Percentiles rank a stretch among this genome's conserved stretches.
These are phyloP conservation scores for Trichoderma guizhouense DNA, from an alignment of 2,329 filamentous ascomycete species.

Conservation along the genomic window DNA sequence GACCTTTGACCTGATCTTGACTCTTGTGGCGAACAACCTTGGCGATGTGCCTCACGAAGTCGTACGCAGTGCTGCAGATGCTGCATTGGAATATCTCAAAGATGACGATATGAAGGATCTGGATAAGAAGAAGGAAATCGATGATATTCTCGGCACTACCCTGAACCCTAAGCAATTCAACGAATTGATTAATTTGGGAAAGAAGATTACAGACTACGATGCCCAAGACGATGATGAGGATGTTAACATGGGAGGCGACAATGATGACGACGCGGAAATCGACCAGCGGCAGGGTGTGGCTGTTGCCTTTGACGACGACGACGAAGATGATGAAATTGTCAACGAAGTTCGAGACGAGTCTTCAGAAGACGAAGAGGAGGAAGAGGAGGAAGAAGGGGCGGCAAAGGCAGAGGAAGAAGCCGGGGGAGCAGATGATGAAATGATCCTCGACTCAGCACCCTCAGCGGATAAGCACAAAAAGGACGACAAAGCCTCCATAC, in stretches of 20 bases:
- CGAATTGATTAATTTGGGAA: conserved; percentile 90
- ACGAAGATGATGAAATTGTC: conserved; percentile 73
- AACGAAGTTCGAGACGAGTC: conserved; percentile 87
- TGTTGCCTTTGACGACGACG: conserved; percentile 92
- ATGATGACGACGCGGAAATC: conserved; percentile 68
- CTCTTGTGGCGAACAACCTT: conserved; percentile 80
- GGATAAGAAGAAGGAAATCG: conserved; percentile 96
- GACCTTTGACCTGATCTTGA: conserved; percentile 91
- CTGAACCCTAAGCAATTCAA: conserved; percentile 92
- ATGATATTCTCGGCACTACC: conserved; percentile 82
- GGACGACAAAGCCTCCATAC: conserved; percentile 61
- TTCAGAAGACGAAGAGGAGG: conserved; percentile 74
- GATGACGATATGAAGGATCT: conserved; percentile 95
- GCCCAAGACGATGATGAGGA: conserved; percentile 93
- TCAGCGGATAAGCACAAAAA: conserved; percentile 45
- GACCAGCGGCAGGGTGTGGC: conserved; percentile 96
- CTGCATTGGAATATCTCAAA: conserved; percentile 85
- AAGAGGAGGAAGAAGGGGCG: conserved; percentile 57
- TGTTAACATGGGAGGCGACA: conserved; percentile 66
- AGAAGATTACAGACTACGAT: conserved; percentile 99
- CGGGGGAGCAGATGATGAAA: conserved; percentile 69
- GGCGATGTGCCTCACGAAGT: conserved; percentile 92
- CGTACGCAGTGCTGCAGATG: conserved; percentile 90
- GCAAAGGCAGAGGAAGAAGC: conserved; percentile 51
- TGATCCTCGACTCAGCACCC: conserved; percentile 72